phyloP scores from a whole-genome alignment of 2,329 filamentous ascomycete genomes.

The Gnomoniopsis sp. region DNA sequence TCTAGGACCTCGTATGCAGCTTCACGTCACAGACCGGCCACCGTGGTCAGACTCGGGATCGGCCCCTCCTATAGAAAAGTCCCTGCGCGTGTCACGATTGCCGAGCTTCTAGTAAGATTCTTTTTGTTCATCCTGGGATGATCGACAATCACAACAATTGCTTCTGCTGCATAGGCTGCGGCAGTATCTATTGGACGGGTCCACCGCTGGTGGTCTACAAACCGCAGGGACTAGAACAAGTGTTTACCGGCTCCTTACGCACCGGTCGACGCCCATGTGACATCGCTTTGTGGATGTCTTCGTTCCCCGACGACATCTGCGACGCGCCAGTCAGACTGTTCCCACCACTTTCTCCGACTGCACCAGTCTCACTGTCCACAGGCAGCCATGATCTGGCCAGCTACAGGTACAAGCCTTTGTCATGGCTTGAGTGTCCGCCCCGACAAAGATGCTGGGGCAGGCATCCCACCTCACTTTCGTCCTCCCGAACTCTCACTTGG shows the following conservation, averaged over 20 bases:
- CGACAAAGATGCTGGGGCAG: not conserved
- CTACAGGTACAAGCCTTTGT: not conserved
- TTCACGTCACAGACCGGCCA: not conserved
- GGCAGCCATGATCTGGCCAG: not conserved
- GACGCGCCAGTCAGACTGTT: not conserved
- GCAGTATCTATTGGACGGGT: not conserved
- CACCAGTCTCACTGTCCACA: not conserved
- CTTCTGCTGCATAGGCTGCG: not conserved
- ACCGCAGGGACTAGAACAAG: not conserved
- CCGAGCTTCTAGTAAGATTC: not conserved
- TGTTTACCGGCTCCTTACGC: not conserved
- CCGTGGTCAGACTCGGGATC: not conserved
- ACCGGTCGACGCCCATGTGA: not conserved
- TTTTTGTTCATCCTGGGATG: not conserved
- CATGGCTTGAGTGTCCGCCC: not conserved
- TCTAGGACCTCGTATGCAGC: not conserved
- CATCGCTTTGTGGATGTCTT: not conserved
- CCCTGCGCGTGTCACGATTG: not conserved
- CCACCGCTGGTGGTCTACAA: not conserved
- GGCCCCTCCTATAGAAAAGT: not conserved
- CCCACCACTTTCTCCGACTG: not conserved
- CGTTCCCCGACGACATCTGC: not conserved
- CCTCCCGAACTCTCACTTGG: slow-evolving; percentile 1
- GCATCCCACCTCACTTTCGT: not conserved
- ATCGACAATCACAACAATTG: not conserved